Base-by-base conservation (phyloP, 2,329 filamentous ascomycete genomes). In the Bertia moriformis region DNA sequence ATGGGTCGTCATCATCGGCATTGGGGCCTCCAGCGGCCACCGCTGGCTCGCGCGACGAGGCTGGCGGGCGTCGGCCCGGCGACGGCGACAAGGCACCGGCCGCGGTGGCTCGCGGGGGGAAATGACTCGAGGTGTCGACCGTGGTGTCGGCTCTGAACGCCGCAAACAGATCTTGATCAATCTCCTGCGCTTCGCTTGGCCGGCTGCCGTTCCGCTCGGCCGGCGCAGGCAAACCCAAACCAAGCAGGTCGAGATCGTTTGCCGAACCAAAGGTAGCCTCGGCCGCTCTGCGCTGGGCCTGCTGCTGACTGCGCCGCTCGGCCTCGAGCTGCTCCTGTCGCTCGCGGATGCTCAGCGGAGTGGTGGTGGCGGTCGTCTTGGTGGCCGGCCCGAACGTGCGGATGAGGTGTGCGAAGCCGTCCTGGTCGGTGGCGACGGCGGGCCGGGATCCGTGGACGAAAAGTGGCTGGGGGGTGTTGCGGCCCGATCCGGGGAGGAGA, bases 1-100 rank as follows among this genome's bases (percentile, higher is more conserved):
- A 95, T 2, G 87, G 85, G 52, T 94, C 86, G 52, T 93, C 86
- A 48, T 94, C 84, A 41, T 89, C 79, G 19, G 72, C 66, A 12
- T 56, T 61, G 0, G 48, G 55, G 10, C 50, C 53, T 33, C 50
- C 49, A 40, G 52, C 51, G 1, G 57, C 46, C 14, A 48, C 43
- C 3, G 51, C 32, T 19, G 61, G 53, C 40, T 60, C 48, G 18
- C 51, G 58, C 74, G 74, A 79, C 1, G 73, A 65, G 41, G 54
- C 63, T 2, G 75, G 68, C 40, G 65, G 62, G 40, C 60, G 65
- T 37, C 79, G 57, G 49, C 78, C 66, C 12, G 73, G 52, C 7
- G 52, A 58, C 4, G 61, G 56, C 18, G 51, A 55, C 30, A 60
- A 63, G 32, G 58, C 51, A 5, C 60, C 58, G 1, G 45, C 42